Base-by-base conservation (phyloP, 441 rosid species). In the Adansonia grandidieri region DNA sequence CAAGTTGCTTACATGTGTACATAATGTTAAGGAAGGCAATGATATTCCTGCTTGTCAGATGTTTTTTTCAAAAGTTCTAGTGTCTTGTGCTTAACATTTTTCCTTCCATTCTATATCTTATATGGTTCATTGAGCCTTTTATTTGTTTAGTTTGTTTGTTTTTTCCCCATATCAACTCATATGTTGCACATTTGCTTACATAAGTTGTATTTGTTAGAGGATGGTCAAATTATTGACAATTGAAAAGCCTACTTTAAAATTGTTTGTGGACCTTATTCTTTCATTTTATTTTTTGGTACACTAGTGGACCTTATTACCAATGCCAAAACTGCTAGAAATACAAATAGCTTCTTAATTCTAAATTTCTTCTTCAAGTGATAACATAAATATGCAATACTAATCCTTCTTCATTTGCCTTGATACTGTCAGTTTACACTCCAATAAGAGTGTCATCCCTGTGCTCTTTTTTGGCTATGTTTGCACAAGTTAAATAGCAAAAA, bases 41-140 rank as follows among this genome's bases (percentile, higher is more conserved):
- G 28, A 32, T 15, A 62, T 58, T 74, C n/a, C 24, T 47, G 64
- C 19, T n/a, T 51, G 68, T 51, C 9, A 53, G 62, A 77, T 32
- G 37, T 47, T 28, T 73, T 4, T 77, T 42, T 60, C 40, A 47
- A 15, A 47, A 68, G 50, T 8, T 54, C 22, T 56, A 24, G 45
- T 45, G 48, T 74, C 42, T 61, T 61, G 15, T 61, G 5, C 8
- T 24, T 24, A 22, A 10, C 8, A 0, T 5, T 62, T 28, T 13
- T 5, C 9, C 17, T 28, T 62, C 6, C n/a, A 62, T 62, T 62
- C 11, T 62, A 13, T 28, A 13, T 28, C 62, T 28, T 63, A 11
- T 19, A n/a, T 40, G 9, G 10, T 53, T 40, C 8, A 15, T 11
- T 51, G 42, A 15, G n/a, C 7, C 7, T 32, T 71, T 37, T 28